Conservation (phyloP, 768 basidiomycete genomes). For the Leccinum imitatum region DNA sequence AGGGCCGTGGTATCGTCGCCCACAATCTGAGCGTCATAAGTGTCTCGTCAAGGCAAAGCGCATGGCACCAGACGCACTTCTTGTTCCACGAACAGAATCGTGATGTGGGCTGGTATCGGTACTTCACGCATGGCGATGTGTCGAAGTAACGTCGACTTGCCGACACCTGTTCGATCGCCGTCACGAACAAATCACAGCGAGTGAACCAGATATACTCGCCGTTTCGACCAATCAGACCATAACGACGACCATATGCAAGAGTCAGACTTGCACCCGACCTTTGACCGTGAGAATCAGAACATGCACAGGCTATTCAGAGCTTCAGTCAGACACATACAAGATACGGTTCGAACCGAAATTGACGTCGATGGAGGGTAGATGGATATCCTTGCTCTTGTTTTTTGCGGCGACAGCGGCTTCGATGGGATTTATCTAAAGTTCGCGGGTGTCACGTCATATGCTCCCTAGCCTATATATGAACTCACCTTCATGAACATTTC, state of each 20-base stretch:
- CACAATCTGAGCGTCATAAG: conserved; percentile 54
- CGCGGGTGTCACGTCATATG: not conserved
- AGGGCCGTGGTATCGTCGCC: conserved; percentile 93
- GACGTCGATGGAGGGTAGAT: conserved; percentile 93
- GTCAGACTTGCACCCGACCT: conserved; percentile 87
- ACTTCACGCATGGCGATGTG: conserved; percentile 96
- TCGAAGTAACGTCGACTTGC: conserved; percentile 93
- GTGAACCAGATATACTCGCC: conserved; percentile 37
- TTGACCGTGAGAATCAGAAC: conserved; percentile 6
- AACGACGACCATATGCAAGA: conserved; percentile 84
- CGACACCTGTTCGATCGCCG: conserved; percentile 58
- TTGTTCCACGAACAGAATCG: conserved; percentile 97
- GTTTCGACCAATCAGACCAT: conserved; percentile 90
- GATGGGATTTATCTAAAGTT: conserved; percentile 80
- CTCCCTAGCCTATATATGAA: not conserved
- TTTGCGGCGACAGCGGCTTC: conserved; percentile 75
- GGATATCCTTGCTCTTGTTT: conserved; percentile 97
- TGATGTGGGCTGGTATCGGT: conserved; percentile 90
- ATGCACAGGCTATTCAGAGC: not conserved
- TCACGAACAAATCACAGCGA: not conserved
- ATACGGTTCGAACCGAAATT: conserved; percentile 95
- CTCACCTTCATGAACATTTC: conserved; percentile 97
- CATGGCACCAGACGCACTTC: conserved; percentile 53
- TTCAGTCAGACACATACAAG: conserved; percentile 46
- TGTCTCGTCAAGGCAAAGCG: not conserved